Evolutionary conservation across 2,329 filamentous ascomycete species (phyloP), one percentile per base, ranked within the genome.

Genomic region (Diaporthe sp.): DNA sequence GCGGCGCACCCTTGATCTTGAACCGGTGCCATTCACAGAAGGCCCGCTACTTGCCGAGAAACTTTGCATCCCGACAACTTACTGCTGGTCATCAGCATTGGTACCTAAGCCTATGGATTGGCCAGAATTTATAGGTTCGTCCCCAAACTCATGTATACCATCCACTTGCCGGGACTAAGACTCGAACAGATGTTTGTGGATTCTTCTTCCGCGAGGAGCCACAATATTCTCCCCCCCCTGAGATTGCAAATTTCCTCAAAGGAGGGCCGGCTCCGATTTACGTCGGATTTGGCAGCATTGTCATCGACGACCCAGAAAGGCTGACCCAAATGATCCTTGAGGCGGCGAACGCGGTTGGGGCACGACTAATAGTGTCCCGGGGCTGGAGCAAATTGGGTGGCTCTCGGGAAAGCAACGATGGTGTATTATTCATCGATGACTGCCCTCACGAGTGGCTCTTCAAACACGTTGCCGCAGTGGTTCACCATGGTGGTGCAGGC

Each of bases 381-480:
- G 91, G 91, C 4, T 93, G 91, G 91, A 90, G 91, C 51, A 89
- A 88, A 0, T 82, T 93, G 7, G 91, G 91, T 4, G 27, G 9
- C n/a, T 13, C 37, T 39, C 37, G 37, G 4, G 85, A 86, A 55
- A 63, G 39, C 12, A 47, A 47, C n/a, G 59, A 63, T 2, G 39
- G 25, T 30, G 81, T 92, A 30, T 91, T 87, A 77, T 88, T 92
- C 83, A 84, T 93, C 9, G 91, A 88, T 22, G 92, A 92, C 76
- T 90, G 87, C 1, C 91, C 91, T 0, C 91, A 93, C 77, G 91
- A 93, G 78, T 93, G 91, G 91, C 83, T 93, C 0, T 93, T 93
- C 75, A 86, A 89, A 4, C 84, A 84, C 19, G 90, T 92, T 2
- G 84, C 85, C 3, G 89, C 86, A 2, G 91, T 92, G 0, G 87